Evolutionary conservation across 2,329 filamentous ascomycete species (phyloP).

Genomic region (Amauroascus verrucosus): DNA sequence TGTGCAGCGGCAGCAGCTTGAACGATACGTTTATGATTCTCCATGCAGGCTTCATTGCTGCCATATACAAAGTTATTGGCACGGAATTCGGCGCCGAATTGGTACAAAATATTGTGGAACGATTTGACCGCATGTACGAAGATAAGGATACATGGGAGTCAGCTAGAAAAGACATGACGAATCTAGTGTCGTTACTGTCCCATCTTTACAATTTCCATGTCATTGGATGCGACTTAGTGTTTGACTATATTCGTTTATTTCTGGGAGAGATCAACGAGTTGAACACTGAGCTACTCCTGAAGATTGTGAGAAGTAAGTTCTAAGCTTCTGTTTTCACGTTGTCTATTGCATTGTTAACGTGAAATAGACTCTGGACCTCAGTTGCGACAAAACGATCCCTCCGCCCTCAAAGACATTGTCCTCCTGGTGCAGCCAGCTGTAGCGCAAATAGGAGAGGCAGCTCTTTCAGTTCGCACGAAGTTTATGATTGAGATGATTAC

Average conservation of each 20-base stretch:
- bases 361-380: constrained; percentile 58
- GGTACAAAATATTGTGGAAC: constrained; percentile 64
- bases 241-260: constrained; percentile 78
- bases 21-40: constrained; percentile 86
- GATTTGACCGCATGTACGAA: constrained; percentile 59
- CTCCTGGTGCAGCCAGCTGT: constrained; percentile 64
- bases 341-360: constrained; percentile 12
- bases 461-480: constrained; percentile 75
- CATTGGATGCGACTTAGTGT: constrained; percentile 69
- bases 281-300: constrained; percentile 79
- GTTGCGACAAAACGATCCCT: constrained; percentile 78
- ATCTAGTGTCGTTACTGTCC: constrained; percentile 71
- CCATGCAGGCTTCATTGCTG: constrained; percentile 78
- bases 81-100: constrained; percentile 83
- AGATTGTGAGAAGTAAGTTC: constrained; percentile 58
- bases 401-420: constrained; percentile 80
- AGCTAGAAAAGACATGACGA: constrained; percentile 54
- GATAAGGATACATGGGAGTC: constrained; percentile 21
- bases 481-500: constrained; percentile 98
- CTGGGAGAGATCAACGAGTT: constrained; percentile 65
- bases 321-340: constrained; percentile 13
- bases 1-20: constrained; percentile 66
- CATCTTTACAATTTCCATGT: constrained; percentile 90
- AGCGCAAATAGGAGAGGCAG: constrained; percentile 54
- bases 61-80: constrained; percentile 76